Evolutionary conservation across 257 asterid species (phyloP).

Genomic region (Jaltomata sinuosa): DNA sequence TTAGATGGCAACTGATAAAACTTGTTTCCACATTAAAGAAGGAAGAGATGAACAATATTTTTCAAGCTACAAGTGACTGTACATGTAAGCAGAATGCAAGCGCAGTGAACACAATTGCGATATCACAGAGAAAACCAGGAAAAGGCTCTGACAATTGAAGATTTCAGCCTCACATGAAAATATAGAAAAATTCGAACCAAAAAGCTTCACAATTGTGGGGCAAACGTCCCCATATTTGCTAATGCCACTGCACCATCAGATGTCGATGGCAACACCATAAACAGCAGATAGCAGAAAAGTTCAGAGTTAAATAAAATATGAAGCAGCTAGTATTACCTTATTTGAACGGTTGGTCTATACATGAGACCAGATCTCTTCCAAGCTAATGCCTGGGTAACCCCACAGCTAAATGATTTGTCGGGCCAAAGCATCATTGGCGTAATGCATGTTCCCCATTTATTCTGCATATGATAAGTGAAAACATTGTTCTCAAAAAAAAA

Average conservation of each 20-base stretch:
- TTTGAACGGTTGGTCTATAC: constrained; percentile 77
- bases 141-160: neutral
- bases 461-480: constrained; percentile 32
- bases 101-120: neutral
- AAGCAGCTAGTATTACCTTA: constrained; percentile 40
- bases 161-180: neutral
- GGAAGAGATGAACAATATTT: neutral
- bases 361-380: constrained; percentile 99
- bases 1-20: neutral
- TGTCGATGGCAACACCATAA: neutral
- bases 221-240: neutral
- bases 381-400: constrained; percentile 81
- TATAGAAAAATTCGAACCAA: neutral
- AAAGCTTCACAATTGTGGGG: neutral
- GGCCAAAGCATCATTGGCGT: constrained; percentile 87
- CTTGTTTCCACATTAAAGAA: neutral
- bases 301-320: neutral
- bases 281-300: neutral
- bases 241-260: neutral
- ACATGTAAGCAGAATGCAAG: neutral
- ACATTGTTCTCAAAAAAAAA: constrained; percentile 3
- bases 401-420: constrained; percentile 77
- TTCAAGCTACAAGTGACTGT: neutral
- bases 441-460: constrained; percentile 83
- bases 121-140: neutral